Percentiles rank a stretch among this genome's conserved stretches.
These are phyloP conservation scores for Metschnikowia henanensis DNA, from an alignment of 805 yeast genomes.

Conservation along the genomic window DNA sequence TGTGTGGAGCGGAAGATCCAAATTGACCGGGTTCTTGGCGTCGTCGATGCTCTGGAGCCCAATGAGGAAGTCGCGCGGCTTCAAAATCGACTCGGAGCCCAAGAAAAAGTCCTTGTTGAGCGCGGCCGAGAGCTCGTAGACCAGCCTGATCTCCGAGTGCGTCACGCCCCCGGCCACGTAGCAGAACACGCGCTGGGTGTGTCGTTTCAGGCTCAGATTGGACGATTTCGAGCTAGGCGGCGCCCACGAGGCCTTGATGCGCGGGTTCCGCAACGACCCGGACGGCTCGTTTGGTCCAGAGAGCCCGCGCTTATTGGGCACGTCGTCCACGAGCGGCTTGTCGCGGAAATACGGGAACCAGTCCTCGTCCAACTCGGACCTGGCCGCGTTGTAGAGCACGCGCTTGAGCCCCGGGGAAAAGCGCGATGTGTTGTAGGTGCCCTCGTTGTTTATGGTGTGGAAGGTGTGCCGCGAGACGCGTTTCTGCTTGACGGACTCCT, in stretches of 20 bases:
- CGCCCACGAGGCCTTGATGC: slow-evolving; percentile 23
- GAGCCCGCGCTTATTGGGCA: slow-evolving; percentile 19
- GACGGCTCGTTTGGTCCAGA: slow-evolving; percentile 2
- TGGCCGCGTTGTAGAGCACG: slow-evolving; percentile 51
- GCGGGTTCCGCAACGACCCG: slow-evolving; percentile 18
- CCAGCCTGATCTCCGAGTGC: slow-evolving; percentile 73
- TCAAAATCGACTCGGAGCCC: slow-evolving; percentile 33
- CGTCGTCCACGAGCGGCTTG: slow-evolving; percentile 58
- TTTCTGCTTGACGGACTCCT: slow-evolving; percentile 39
- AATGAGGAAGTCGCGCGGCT: slow-evolving; percentile 50
- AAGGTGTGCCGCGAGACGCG: slow-evolving; percentile 50
- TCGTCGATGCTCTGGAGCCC: slow-evolving; percentile 43
- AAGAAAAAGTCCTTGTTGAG: slow-evolving; percentile 68
- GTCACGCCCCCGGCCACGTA: slow-evolving; percentile 92
- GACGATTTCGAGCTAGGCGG: slow-evolving; percentile 20
- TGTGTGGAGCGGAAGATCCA: slow-evolving; percentile 33
- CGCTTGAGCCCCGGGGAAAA: slow-evolving; percentile 68
- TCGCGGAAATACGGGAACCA: slow-evolving; percentile 75
- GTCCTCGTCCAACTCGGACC: slow-evolving; percentile 53
- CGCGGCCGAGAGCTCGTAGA: slow-evolving; percentile 63
- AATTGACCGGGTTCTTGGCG: slow-evolving; percentile 35
- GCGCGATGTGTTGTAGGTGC: slow-evolving; percentile 64
- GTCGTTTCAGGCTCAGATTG: slow-evolving; percentile 4
- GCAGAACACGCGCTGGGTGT: slow-evolving; percentile 69
- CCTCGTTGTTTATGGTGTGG: slow-evolving; percentile 55